phyloP scores from a whole-genome alignment of 371 early-diverging fungal species.

The Mucor velutinosus region DNA sequence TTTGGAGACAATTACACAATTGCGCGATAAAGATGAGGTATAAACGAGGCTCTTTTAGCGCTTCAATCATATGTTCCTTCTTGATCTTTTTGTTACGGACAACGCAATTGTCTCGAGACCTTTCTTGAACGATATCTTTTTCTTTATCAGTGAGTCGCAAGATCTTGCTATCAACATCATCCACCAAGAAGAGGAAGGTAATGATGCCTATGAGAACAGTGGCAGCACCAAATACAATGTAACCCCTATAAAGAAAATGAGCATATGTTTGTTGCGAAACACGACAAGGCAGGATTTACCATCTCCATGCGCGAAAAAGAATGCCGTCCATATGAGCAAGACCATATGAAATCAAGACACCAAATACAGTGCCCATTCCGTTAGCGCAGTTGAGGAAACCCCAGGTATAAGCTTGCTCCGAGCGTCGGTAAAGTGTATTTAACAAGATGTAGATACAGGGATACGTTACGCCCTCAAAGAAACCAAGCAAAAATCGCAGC shows the following conservation, averaged over 20 bases:
- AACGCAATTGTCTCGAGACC: slow-evolving; percentile 37
- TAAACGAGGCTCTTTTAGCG: slow-evolving; percentile 35
- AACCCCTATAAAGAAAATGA: slow-evolving; percentile 27
- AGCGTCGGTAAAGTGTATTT: slow-evolving; percentile 35
- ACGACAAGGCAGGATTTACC: slow-evolving; percentile 2
- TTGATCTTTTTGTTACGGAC: slow-evolving; percentile 29
- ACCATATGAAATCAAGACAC: slow-evolving; percentile 31
- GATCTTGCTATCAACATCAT: slow-evolving; percentile 26
- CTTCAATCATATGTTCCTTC: slow-evolving; percentile 31
- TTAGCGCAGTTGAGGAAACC: slow-evolving; percentile 24
- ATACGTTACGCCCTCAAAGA: slow-evolving; percentile 38
- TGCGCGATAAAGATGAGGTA: slow-evolving; percentile 25
- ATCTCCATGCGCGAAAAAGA: slow-evolving; percentile 22
- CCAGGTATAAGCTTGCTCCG: slow-evolving; percentile 34
- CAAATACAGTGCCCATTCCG: slow-evolving; percentile 31
- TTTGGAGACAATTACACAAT: slow-evolving; percentile 26
- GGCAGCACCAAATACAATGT: slow-evolving; percentile 36
- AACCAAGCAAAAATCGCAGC: slow-evolving; percentile 33
- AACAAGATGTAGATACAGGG: slow-evolving; percentile 34
- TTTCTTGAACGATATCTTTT: slow-evolving; percentile 35
- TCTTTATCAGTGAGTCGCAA: slow-evolving; percentile 36
- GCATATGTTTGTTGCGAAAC: background rate
- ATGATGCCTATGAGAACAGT: slow-evolving; percentile 33
- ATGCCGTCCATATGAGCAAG: slow-evolving; percentile 24
- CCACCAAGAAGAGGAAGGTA: slow-evolving; percentile 34